Base-by-base conservation (phyloP, 176 grass and related monocot species). In the Bolboschoenus planiculmis region DNA sequence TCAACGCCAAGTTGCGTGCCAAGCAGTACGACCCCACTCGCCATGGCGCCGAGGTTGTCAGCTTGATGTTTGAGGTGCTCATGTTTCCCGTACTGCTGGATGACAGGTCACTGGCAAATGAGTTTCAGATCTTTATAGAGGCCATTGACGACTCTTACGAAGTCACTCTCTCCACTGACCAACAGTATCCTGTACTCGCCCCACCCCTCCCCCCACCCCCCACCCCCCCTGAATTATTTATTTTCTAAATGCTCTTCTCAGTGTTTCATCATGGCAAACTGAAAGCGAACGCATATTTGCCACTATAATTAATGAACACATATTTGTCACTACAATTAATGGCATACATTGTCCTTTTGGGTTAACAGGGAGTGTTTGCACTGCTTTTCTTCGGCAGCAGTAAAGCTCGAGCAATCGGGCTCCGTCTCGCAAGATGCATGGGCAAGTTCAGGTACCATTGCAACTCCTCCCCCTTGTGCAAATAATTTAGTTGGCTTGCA, bases 71-170 rank as follows among this genome's bases (percentile, higher is more conserved):
- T 14, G 92, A 98, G 91, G 90, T 98, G 72, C 73, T 98, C 76
- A 89, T 94, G 90, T 95, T 87, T 88, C 95, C 92, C 42, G 81
- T 84, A 36, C 82, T 98, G 20, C 79, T 98, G 44, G 92, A 94
- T 65, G 95, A 98, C 54, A 78, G 88, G 31, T 91, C 84, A 78
- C 86, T 98, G 73, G 90, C 90, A 58, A 88, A 88, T 88, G 90
- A 98, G 84, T 98, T 98, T 67, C 95, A 93, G 73, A 81, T 80
- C 20, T 98, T 98, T 78, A 91, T 98, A 87, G 92, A 98, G 85
- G 84, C 87, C 66, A 81, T 98, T 78, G 95, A 98, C 85, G 78
- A 98, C 68, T 88, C 87, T 35, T 92, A 90, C 51, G 87, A 94
- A 90, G 66, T 98, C 84, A 90, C 88, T 73, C 92, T 98, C 77